A percentile compares a stretch with the other conserved stretches of the same genome.
These are phyloP conservation scores for Mollisiaceae sp. DNA, from an alignment of 2,329 filamentous ascomycete genomes.

Conservation along the genomic window DNA sequence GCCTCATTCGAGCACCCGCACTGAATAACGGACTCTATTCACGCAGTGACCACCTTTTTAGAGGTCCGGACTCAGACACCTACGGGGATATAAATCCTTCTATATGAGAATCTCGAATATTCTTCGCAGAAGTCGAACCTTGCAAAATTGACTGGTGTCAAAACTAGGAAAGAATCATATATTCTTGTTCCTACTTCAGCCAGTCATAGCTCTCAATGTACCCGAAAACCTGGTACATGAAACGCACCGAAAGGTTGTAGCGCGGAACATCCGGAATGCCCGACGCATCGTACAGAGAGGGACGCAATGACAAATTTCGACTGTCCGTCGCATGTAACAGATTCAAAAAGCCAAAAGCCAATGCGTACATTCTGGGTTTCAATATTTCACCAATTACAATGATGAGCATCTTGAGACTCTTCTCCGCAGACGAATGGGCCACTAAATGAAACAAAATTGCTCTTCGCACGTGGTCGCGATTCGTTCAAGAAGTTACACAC, in stretches of 20 bases:
- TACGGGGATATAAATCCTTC: not conserved
- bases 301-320: not conserved
- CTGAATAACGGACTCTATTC: not conserved
- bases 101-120: not conserved
- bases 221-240: not conserved
- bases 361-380: too few species aligned
- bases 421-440: too few species aligned
- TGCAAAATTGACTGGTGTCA: not conserved
- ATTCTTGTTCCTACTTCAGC: not conserved
- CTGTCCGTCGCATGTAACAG: not conserved
- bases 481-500: too few species aligned
- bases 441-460: too few species aligned
- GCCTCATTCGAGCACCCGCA: not conserved
- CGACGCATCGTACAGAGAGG: not conserved
- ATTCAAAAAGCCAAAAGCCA: too few species aligned
- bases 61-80: not conserved
- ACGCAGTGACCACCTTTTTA: not conserved
- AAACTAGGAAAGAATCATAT: not conserved
- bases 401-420: too few species aligned
- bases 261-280: not conserved
- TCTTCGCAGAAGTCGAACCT: not conserved
- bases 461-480: too few species aligned
- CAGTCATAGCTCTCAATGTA: not conserved
- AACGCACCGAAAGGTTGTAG: not conserved
- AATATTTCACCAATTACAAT: too few species aligned